A percentile compares a stretch with the other conserved stretches of the same genome.
Conservation (phyloP, 352 stramenopile genomes). For the Pythium monospermum region DNA sequence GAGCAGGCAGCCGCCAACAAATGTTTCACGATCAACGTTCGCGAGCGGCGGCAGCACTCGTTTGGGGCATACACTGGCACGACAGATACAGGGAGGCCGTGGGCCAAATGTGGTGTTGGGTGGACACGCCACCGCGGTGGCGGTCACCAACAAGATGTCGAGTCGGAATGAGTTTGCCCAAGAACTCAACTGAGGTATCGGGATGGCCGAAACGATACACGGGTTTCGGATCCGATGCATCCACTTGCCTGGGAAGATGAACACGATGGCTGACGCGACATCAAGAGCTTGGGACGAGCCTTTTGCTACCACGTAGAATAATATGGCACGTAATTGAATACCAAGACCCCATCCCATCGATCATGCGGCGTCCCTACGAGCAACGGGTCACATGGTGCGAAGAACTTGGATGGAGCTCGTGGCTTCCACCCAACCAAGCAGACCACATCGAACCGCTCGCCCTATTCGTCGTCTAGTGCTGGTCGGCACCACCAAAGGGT, state of each 20-base stretch:
- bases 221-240: slow-evolving; percentile 9
- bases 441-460: slow-evolving; percentile 6
- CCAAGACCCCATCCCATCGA: not conserved
- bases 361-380: not conserved
- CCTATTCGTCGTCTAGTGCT: slow-evolving; percentile 9
- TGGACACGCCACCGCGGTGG: slow-evolving; percentile 18
- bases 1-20: no score
- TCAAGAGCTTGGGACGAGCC: slow-evolving; percentile 17
- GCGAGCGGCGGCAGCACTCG: slow-evolving; percentile 7
- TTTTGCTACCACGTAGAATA: not conserved
- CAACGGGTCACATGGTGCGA: slow-evolving; percentile 7
- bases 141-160: slow-evolving; percentile 17
- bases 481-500: not conserved
- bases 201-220: slow-evolving; percentile 15
- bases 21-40: no score
- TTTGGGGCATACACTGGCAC: slow-evolving; percentile 20
- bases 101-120: slow-evolving; percentile 22
- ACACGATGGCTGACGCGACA: slow-evolving; percentile 26
- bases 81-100: not conserved
- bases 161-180: slow-evolving; percentile 15
- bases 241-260: slow-evolving; percentile 13
- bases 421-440: not conserved
- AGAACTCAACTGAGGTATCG: slow-evolving; percentile 32
- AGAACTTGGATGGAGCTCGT: not conserved
- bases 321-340: slow-evolving; percentile 1